Conservation (phyloP, 371 early-diverging fungal genomes). For the Mucor irregularis region DNA sequence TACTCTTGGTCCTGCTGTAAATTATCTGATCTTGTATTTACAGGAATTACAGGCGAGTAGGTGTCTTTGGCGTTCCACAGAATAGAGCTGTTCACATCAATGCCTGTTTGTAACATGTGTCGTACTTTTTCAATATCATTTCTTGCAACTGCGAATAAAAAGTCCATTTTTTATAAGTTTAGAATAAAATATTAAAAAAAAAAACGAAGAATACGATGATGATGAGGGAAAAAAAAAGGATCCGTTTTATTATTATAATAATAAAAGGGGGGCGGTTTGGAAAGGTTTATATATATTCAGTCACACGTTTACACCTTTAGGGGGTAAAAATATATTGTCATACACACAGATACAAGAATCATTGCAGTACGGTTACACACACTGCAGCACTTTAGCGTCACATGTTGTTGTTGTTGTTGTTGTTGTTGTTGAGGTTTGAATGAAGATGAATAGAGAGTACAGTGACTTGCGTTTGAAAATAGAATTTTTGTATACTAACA, state of each 20-base stretch:
- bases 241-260: background rate
- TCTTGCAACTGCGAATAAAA: slow-evolving; percentile 48
- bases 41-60: slow-evolving; percentile 45
- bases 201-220: background rate
- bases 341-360: too few species aligned
- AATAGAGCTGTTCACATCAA: slow-evolving; percentile 56
- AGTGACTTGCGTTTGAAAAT: too few species aligned
- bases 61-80: slow-evolving; percentile 53
- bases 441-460: too few species aligned
- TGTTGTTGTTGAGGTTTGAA: too few species aligned
- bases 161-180: slow-evolving; percentile 38
- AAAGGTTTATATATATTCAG: too few species aligned
- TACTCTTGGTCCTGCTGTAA: slow-evolving; percentile 47
- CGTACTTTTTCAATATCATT: slow-evolving; percentile 54
- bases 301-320: too few species aligned
- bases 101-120: slow-evolving; percentile 41
- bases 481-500: too few species aligned
- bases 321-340: too few species aligned
- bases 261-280: background rate
- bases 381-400: too few species aligned
- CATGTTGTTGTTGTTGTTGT: too few species aligned
- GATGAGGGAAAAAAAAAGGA: background rate
- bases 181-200: background rate
- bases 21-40: slow-evolving; percentile 4
- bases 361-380: too few species aligned